Percentiles rank a stretch among this genome's conserved stretches.
Evolutionary conservation across 805 yeast species (phyloP).

Genomic region (Candida boidinii): DNA sequence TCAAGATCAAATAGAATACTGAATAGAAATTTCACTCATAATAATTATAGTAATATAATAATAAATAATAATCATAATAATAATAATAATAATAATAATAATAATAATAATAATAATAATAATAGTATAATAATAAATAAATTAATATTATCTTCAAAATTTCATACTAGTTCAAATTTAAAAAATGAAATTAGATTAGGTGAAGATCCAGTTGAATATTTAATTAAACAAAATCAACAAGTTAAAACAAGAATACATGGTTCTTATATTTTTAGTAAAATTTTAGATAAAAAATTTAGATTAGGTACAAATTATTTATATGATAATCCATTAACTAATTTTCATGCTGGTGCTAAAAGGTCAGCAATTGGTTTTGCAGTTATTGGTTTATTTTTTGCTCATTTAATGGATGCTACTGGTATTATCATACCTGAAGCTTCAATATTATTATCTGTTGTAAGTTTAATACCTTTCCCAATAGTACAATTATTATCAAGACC

Average conservation of each 20-base stretch:
- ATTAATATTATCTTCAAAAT: too few species aligned
- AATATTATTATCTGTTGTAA: conserved; percentile 28
- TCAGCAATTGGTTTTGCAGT: conserved; percentile 53
- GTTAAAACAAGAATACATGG: conserved; percentile 22
- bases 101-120: too few species aligned
- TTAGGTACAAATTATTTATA: conserved; percentile 57
- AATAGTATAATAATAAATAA: too few species aligned
- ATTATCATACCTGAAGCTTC: conserved; percentile 45
- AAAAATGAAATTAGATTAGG: conserved; percentile 19
- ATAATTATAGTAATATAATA: too few species aligned
- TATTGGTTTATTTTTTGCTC: conserved; percentile 55
- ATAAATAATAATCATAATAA: too few species aligned
- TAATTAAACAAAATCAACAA: conserved; percentile 14
- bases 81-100: too few species aligned
- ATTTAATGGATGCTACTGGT: conserved; percentile 44
- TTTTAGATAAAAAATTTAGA: conserved; percentile 43
- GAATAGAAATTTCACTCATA: too few species aligned
- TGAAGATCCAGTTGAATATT: conserved; percentile 19
- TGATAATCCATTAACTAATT: conserved; percentile 52
- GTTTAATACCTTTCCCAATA: conserved; percentile 50
- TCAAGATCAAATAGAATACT: too few species aligned
- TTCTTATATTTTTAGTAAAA: conserved; percentile 15
- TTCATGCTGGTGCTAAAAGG: conserved; percentile 55
- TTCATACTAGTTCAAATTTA: too few species aligned
- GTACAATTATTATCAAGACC: conserved; percentile 47